Percentiles rank a stretch among this genome's conserved stretches.
Conservation (phyloP, 1,284 basidiomycete genomes). For the Trichosporon coremiiforme region DNA sequence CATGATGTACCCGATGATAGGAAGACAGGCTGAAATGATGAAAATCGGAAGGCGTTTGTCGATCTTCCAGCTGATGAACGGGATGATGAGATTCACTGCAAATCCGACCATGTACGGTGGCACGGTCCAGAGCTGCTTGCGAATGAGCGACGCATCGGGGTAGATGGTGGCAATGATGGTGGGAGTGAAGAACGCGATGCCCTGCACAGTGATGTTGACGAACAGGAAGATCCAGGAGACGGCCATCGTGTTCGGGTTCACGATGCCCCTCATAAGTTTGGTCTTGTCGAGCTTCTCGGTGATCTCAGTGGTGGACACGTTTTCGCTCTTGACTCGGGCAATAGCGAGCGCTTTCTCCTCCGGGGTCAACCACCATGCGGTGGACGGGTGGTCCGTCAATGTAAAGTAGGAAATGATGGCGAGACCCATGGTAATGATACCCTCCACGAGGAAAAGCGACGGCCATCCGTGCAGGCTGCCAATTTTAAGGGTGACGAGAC, state of each 20-base stretch:
- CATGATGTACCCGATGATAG: slow-evolving; percentile 47
- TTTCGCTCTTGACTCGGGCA: slow-evolving; percentile 37
- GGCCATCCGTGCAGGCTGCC: slow-evolving; percentile 34
- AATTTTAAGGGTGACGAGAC: slow-evolving; percentile 34
- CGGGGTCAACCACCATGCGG: slow-evolving; percentile 35
- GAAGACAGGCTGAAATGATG: slow-evolving; percentile 39
- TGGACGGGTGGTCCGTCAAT: slow-evolving; percentile 38
- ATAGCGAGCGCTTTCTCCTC: slow-evolving; percentile 38
- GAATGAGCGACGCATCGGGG: slow-evolving; percentile 33
- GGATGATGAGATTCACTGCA: slow-evolving; percentile 38
- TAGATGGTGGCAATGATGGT: slow-evolving; percentile 42
- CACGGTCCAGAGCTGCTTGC: slow-evolving; percentile 51
- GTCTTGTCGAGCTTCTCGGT: slow-evolving; percentile 25
- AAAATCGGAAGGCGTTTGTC: slow-evolving; percentile 45
- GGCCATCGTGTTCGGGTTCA: slow-evolving; percentile 37
- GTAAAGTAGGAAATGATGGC: slow-evolving; percentile 36
- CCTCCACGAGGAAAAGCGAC: slow-evolving; percentile 41
- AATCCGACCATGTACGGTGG: slow-evolving; percentile 51
- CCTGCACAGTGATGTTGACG: slow-evolving; percentile 49
- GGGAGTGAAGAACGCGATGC: slow-evolving; percentile 41
- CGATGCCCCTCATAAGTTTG: slow-evolving; percentile 29
- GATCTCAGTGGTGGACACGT: slow-evolving; percentile 35
- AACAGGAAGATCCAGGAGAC: slow-evolving; percentile 52
- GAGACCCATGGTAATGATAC: slow-evolving; percentile 44
- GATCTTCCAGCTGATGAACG: slow-evolving; percentile 48